Conservation (phyloP, 2,329 filamentous ascomycete genomes). For the Fusarium heterosporum region DNA sequence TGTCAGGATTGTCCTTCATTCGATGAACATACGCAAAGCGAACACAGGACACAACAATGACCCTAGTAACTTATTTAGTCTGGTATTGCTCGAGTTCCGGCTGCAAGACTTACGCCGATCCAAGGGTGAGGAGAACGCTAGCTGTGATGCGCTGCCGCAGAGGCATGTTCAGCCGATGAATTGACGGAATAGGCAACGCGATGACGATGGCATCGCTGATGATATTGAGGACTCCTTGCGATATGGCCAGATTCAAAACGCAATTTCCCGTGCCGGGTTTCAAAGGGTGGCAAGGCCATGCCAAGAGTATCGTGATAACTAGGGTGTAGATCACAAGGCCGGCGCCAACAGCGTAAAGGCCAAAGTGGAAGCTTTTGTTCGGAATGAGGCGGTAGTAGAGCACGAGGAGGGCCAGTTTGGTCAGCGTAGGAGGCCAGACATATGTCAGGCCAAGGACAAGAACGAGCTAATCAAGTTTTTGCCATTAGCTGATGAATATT, state of each 20-base stretch:
- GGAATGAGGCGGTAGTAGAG: constrained; percentile 7
- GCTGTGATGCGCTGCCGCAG: constrained; percentile 4
- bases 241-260: constrained; percentile 6
- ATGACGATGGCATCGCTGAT: constrained; percentile 9
- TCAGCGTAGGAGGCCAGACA: constrained; percentile 13
- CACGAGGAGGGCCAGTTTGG: constrained; percentile 9
- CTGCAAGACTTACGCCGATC: constrained; percentile 2
- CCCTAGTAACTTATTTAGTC: background rate
- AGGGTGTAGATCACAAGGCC: constrained; percentile 5
- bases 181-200: background rate
- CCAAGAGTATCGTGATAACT: constrained; percentile 2
- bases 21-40: constrained; percentile 6
- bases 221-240: constrained; percentile 13
- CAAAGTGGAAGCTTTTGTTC: background rate
- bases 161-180: constrained; percentile 8
- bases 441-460: constrained; percentile 7
- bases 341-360: constrained; percentile 2
- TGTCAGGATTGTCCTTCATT: constrained; percentile 3
- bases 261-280: constrained; percentile 1
- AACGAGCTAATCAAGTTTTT: background rate
- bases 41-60: constrained; percentile 13
- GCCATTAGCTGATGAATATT: too few relatives aligned
- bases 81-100: too few relatives aligned
- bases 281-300: constrained; percentile 11
- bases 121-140: constrained; percentile 2